Evolutionary conservation across 164 flowering plant species (phyloP).

Genomic region (Stephania yunnanensis): DNA sequence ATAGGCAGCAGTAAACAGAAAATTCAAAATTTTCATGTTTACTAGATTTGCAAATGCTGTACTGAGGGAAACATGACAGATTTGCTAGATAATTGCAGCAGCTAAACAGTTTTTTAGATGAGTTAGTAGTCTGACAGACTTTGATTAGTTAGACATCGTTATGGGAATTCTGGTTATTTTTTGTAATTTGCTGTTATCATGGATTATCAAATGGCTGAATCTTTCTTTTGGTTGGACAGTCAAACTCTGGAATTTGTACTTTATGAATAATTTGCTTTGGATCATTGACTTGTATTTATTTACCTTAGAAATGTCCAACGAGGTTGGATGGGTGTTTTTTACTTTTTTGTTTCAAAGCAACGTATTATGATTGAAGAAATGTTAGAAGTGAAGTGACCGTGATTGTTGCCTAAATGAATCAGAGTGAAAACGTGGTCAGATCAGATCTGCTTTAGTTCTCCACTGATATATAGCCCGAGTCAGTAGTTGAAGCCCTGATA

Average conservation of each 20-base stretch:
- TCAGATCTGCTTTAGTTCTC: neutral
- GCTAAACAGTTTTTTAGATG: neutral
- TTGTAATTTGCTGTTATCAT: neutral
- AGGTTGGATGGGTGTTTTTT: neutral
- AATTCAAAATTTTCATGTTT: neutral
- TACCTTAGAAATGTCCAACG: neutral
- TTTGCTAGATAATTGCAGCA: neutral
- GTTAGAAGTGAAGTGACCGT: neutral
- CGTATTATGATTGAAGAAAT: neutral
- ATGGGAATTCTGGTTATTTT: neutral
- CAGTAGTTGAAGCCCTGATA: neutral
- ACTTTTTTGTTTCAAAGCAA: neutral
- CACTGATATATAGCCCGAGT: neutral
- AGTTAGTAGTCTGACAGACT: neutral
- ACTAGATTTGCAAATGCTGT: neutral
- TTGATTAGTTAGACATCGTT: neutral
- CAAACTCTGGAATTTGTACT: neutral
- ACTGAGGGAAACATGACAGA: neutral
- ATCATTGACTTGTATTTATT: neutral
- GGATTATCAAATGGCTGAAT: neutral
- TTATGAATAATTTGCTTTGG: neutral
- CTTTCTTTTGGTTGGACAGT: neutral
- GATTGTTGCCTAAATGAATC: neutral
- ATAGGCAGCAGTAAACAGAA: neutral
- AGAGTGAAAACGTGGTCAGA: neutral